Conservation (phyloP, 2,329 filamentous ascomycete genomes). For the Calonectria pteridis region DNA sequence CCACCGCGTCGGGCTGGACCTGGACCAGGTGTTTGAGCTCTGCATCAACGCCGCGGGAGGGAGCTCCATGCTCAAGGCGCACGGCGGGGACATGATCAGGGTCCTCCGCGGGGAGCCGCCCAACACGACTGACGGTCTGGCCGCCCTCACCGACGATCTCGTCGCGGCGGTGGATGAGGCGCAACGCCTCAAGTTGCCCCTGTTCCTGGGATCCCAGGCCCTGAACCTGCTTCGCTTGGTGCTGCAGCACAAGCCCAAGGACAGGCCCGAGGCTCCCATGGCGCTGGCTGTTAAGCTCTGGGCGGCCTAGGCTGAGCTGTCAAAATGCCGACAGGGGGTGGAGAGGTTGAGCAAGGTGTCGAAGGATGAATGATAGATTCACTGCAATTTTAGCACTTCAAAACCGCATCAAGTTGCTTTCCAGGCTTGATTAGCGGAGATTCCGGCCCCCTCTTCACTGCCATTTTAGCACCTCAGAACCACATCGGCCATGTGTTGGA, state of each 20-base stretch:
- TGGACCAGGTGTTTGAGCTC: constrained; percentile 31
- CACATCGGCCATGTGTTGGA: not conserved
- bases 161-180: constrained; percentile 27
- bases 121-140: not conserved
- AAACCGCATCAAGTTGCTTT: not conserved
- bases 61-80: constrained; percentile 17
- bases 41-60: constrained; percentile 33
- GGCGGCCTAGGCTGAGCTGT: constrained; percentile 4
- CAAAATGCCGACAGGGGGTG: not conserved
- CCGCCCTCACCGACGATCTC: constrained; percentile 5
- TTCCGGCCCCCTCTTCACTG: not conserved
- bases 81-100: constrained; percentile 23
- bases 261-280: constrained; percentile 17
- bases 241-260: constrained; percentile 26
- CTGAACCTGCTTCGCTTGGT: constrained; percentile 27
- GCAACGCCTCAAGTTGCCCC: constrained; percentile 26
- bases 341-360: too few relatives aligned
- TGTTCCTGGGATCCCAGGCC: constrained; percentile 26
- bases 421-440: too few relatives aligned
- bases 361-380: too few relatives aligned
- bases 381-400: not conserved
- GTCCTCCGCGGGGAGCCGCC: constrained; percentile 16
- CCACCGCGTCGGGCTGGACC: constrained; percentile 28
- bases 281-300: constrained; percentile 27
- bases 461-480: not conserved